Evolutionary conservation across 2,329 filamentous ascomycete species (phyloP), one percentile per base, ranked within the genome.

Genomic region (Graphilbum ipis-grandicollis): DNA sequence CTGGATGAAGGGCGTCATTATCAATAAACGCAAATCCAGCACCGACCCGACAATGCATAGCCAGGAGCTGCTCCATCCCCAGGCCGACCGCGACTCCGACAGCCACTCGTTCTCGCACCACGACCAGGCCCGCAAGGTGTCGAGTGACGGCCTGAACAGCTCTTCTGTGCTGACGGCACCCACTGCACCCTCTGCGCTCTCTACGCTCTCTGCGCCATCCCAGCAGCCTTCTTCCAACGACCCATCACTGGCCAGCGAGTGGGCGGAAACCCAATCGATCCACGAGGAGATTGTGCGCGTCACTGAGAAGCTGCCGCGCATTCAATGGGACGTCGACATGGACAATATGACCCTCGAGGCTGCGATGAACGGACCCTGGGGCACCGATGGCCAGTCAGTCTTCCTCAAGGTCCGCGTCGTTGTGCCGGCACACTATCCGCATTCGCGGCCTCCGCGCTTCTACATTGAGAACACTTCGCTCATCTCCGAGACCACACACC

Each of bases 1-100:
- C 13, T 79, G 74, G 74, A 77, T 79, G 68, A 75, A 71, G 48
- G 73, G 74, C 5, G 73, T 79, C 41, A 74, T 66, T 23, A 72
- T 76, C 59, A 72, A 63, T 34, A 72, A 67, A 51, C 58, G 63
- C 38, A 71, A 66, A 44, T 50, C 57, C 2, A 57, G 57, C 2
- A 47, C 55, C 12, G 59, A 60, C n/a, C 36, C 38, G 9, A 15
- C 25, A 10, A 8, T 38, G 31, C 34, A 22, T 12, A 34, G 32
- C 31, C 38, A 39, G 18, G 36, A 37, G 9, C 4, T 18, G 29
- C 18, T 9, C n/a, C n/a, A n/a, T n/a, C n/a, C n/a, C n/a, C n/a
- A n/a, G n/a, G n/a, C n/a, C n/a, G n/a, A n/a, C n/a, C n/a, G n/a
- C 5, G 19, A 19, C 10, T 19, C n/a, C 12, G 7, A 21, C 22